A percentile compares a stretch with the other conserved stretches of the same genome.
phyloP scores from a whole-genome alignment of 2,329 filamentous ascomycete genomes.

The Alternaria panax region DNA sequence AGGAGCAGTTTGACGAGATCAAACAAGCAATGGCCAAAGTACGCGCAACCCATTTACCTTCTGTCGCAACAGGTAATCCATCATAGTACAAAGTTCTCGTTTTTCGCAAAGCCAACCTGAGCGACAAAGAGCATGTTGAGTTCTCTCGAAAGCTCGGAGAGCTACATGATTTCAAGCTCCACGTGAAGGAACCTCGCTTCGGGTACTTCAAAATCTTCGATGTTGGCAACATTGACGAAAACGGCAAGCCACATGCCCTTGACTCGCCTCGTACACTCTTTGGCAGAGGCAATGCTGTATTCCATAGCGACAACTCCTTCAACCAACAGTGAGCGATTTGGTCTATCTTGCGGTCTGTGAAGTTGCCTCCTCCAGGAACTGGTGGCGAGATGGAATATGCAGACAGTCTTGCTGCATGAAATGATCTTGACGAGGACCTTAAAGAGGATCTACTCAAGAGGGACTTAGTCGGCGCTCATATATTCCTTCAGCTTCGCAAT shows the following conservation, averaged over 20 bases:
- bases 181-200: neutral
- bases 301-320: neutral
- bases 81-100: neutral
- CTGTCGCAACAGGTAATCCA: neutral
- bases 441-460: no score
- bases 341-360: constrained; percentile 28
- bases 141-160: neutral
- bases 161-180: neutral
- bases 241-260: neutral
- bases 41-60: neutral
- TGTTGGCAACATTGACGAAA: neutral
- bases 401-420: no score
- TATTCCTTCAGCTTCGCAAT: no score
- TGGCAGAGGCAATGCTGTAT: neutral
- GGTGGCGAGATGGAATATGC: constrained; percentile 37
- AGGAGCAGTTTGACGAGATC: neutral
- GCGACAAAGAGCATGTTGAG: neutral
- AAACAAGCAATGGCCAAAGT: neutral
- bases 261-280: neutral
- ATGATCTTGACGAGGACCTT: no score
- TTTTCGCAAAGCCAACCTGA: neutral
- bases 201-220: neutral
- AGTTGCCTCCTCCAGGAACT: constrained; percentile 30
- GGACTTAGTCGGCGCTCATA: no score
- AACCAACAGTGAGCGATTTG: constrained; percentile 18